phyloP scores from a whole-genome alignment of 176 grass and related monocot species.

The Rhynchospora pubera region DNA sequence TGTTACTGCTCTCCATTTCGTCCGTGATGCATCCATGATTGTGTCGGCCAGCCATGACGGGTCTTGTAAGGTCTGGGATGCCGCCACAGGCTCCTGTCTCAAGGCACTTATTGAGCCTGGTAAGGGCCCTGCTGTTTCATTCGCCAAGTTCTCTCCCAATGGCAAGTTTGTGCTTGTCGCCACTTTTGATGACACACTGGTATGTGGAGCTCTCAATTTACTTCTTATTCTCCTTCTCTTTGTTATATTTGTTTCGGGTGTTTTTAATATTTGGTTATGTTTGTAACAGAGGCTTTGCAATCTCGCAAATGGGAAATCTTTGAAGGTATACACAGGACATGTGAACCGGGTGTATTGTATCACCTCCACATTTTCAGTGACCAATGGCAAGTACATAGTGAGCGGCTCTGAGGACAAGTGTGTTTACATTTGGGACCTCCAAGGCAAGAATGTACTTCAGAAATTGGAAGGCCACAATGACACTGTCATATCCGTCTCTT shows the following conservation, averaged over 20 bases:
- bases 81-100: constrained; percentile 47
- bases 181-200: constrained; percentile 71
- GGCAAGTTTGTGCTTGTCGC: constrained; percentile 85
- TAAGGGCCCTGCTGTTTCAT: constrained; percentile 65
- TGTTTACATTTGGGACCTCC: constrained; percentile 91
- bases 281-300: constrained; percentile 80
- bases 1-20: constrained; percentile 84
- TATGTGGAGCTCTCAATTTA: constrained; percentile 22
- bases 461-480: constrained; percentile 84
- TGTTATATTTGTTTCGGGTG: background rate
- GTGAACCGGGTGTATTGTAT: constrained; percentile 60
- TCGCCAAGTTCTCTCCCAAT: constrained; percentile 88
- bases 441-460: constrained; percentile 85
- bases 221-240: background rate
- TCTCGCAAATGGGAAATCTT: constrained; percentile 54
- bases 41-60: constrained; percentile 86
- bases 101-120: constrained; percentile 74
- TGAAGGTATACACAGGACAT: constrained; percentile 81
- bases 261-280: background rate
- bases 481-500: constrained; percentile 62
- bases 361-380: constrained; percentile 76
- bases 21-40: constrained; percentile 74
- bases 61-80: constrained; percentile 94
- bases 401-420: constrained; percentile 82
- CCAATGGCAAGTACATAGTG: constrained; percentile 74